These are phyloP conservation scores for Phytopythium mirpurense DNA, from an alignment of 352 stramenopile genomes.

Conservation along the genomic window DNA sequence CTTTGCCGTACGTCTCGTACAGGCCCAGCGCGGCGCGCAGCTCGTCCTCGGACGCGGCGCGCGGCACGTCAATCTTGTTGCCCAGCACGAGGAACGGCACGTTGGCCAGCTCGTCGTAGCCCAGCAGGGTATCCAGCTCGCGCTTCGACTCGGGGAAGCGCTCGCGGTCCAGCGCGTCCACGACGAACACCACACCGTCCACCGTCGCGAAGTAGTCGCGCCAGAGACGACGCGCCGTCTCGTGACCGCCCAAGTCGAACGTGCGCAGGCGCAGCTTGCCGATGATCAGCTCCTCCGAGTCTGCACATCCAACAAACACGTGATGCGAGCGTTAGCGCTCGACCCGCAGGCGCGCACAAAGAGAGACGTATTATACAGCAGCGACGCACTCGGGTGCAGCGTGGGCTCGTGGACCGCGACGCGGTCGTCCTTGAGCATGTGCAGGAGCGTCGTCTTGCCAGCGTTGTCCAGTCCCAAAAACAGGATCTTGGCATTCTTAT, in stretches of 20 bases:
- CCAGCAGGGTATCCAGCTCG: constrained; percentile 97
- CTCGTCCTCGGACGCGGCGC: constrained; percentile 97
- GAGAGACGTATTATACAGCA: too few relatives aligned
- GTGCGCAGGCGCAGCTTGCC: constrained; percentile 99
- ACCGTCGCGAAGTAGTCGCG: constrained; percentile 99
- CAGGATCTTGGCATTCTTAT: constrained; percentile 99
- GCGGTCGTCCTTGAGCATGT: constrained; percentile 99
- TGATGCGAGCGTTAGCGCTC: neutral
- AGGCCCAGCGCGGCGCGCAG: constrained; percentile 95
- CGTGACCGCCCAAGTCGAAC: constrained; percentile 99
- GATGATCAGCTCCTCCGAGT: constrained; percentile 91
- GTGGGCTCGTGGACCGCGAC: constrained; percentile 95
- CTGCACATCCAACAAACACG: constrained; percentile 15
- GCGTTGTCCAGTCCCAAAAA: constrained; percentile 99
- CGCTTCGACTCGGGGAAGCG: constrained; percentile 99
- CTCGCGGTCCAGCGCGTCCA: constrained; percentile 98
- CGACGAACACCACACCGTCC: constrained; percentile 99
- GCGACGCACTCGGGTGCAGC: constrained; percentile 88
- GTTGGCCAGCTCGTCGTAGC: constrained; percentile 96
- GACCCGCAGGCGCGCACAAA: too few relatives aligned
- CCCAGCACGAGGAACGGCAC: constrained; percentile 99
- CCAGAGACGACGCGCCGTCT: constrained; percentile 96
- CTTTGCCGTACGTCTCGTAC: constrained; percentile 99
- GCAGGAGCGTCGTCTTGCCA: constrained; percentile 99
- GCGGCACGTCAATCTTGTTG: constrained; percentile 99